A percentile compares a stretch with the other conserved stretches of the same genome.
Conservation (phyloP, 345 rosid genomes). For the Eucalyptus pauciflora region DNA sequence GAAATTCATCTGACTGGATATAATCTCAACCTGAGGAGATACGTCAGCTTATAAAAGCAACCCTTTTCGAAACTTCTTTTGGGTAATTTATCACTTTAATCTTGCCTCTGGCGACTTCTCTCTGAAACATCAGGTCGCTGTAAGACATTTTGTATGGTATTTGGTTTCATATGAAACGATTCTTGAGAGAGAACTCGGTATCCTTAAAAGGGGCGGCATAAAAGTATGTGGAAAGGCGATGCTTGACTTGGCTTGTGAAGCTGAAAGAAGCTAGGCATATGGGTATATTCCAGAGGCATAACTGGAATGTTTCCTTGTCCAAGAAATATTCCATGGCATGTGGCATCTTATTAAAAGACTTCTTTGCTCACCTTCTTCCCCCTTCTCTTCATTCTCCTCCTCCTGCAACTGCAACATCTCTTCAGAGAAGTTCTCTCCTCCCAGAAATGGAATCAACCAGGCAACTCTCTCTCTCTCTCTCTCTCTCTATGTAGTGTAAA, state of each 20-base stretch:
- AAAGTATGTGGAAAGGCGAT: neutral
- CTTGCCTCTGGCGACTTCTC: neutral
- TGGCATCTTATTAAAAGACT: neutral
- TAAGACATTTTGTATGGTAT: neutral
- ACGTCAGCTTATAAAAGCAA: neutral
- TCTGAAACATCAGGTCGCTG: neutral
- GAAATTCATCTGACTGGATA: neutral
- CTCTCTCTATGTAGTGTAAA: neutral
- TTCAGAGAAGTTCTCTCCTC: neutral
- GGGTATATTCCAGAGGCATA: neutral
- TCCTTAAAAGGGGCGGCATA: neutral
- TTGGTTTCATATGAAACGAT: neutral
- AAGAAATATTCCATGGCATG: neutral
- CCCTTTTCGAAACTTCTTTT: neutral
- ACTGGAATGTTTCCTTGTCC: neutral
- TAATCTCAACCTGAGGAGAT: neutral
- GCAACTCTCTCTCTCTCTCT: neutral
- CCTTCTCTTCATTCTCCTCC: neutral
- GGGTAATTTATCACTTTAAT: neutral
- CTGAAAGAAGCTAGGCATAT: neutral
- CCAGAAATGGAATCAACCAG: neutral
- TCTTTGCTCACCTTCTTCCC: neutral
- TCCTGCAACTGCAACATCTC: neutral
- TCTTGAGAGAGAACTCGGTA: neutral
- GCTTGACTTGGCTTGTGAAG: neutral